These are phyloP conservation scores for Vickermania ingenoplastis DNA, from an alignment of 208 protist species.

Conservation along the genomic window DNA sequence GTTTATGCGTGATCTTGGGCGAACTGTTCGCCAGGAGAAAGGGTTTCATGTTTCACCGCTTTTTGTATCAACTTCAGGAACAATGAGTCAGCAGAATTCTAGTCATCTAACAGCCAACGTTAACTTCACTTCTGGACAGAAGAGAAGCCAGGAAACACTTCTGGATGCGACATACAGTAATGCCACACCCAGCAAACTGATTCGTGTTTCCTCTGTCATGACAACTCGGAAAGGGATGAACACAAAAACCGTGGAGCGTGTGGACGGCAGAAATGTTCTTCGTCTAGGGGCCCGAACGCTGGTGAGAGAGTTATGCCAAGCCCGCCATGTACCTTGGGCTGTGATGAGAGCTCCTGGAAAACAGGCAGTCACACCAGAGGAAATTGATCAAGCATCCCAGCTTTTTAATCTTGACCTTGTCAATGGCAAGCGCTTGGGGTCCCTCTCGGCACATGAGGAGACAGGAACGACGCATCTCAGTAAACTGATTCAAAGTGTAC, in stretches of 20 bases:
- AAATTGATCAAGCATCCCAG: conserved; percentile 39
- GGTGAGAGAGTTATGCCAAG: conserved; percentile 69
- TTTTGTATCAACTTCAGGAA: conserved; percentile 56
- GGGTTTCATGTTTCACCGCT: conserved; percentile 80
- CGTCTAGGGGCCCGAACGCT: conserved; percentile 73
- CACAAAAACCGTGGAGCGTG: conserved; percentile 23
- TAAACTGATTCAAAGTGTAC: conserved; percentile 31
- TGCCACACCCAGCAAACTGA: conserved; percentile 71
- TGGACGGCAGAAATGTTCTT: conserved; percentile 58
- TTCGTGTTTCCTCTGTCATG: conserved; percentile 61
- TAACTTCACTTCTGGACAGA: conserved; percentile 69
- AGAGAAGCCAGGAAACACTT: conserved; percentile 55
- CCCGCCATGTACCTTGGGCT: conserved; percentile 72
- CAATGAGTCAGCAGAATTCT: conserved; percentile 65
- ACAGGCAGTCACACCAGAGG: conserved; percentile 28
- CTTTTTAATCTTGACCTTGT: conserved; percentile 49
- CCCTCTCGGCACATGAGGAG: conserved; percentile 8
- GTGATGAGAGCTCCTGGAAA: conserved; percentile 57
- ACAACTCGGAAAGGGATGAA: conserved; percentile 20
- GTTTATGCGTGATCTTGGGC: conserved; percentile 66
- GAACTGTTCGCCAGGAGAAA: conserved; percentile 70
- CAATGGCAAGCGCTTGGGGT: conserved; percentile 31
- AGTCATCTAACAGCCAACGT: conserved; percentile 68
- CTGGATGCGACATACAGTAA: conserved; percentile 81
- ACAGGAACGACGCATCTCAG: conserved; percentile 36